Evolutionary conservation across 2,329 filamentous ascomycete genomes (phyloP), one percentile per base, ranked within the genome.

Genomic region (Dothistroma pini): DNA sequence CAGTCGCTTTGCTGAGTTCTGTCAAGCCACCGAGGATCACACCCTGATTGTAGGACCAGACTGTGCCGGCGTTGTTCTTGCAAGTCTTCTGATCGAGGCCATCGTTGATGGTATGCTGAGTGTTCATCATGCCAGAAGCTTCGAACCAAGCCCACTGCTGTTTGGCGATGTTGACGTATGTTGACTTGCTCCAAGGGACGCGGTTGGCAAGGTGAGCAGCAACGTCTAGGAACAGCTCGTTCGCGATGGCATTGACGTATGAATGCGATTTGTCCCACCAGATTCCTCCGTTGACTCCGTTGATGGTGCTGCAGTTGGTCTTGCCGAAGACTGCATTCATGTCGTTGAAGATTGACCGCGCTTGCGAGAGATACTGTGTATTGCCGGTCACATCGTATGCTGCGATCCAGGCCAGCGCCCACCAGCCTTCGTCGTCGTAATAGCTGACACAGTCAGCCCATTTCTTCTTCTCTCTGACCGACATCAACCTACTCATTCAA

Each of bases 1-100:
- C 57, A 0, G 71, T 72, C 14, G 49, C 50, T 38, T 66, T 71
- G 63, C 76, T 75, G 19, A 86, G 75, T 64, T 87, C 83, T 1
- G 81, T 80, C 0, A 88, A 77, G 0, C 80, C 85, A 12, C 82
- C 78, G 7, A 88, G 79, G 22, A 87, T 78, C 0, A 87, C 83
- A 9, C 86, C 86, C 71, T 88, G 85, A 66, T 86, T 86, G 71
- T 86, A 86, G 0, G 80, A 69, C 69, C 71, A 71, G 19, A 71
- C 65, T 10, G 68, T 71, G 3, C 70, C 75, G 56, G 78, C 77
- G 59, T 84, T 84, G 68, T 83, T 82, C 38, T 78, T 71, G 72
- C 85, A 88, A 50, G 76, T 80, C 25, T 71, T 66, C 8, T 66
- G 66, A 12, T 75, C 73, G 2, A 85, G 69, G 0, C 83, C 83